phyloP scores from a whole-genome alignment of 805 yeast species.

The Jamesozyma hellenica region DNA sequence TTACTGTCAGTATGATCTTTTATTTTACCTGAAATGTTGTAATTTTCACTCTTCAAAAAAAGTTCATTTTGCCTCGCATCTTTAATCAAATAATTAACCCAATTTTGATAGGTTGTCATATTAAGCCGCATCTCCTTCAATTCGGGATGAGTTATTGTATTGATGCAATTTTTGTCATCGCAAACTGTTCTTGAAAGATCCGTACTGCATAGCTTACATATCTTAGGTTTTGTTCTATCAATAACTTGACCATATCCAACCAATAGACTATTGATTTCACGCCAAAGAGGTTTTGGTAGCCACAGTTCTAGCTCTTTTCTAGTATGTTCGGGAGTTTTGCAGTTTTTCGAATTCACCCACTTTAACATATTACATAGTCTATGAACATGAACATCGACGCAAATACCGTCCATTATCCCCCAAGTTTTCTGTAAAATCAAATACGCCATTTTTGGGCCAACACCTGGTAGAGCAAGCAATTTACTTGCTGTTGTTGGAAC shows the following conservation, averaged over 20 bases:
- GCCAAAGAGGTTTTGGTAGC: conserved; percentile 70
- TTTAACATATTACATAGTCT: conserved; percentile 70
- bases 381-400: conserved; percentile 88
- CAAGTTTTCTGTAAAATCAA: conserved; percentile 74
- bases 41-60: too few relatives aligned
- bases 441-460: conserved; percentile 93
- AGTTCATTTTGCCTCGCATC: background rate
- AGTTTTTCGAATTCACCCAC: conserved; percentile 47
- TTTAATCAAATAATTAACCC: conserved; percentile 8
- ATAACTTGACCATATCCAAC: conserved; percentile 93
- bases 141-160: conserved; percentile 1
- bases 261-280: conserved; percentile 70
- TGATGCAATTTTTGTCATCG: conserved; percentile 1
- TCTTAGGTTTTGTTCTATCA: conserved; percentile 57
- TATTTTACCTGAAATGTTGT: too few relatives aligned
- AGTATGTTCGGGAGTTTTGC: conserved; percentile 66
- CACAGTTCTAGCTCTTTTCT: conserved; percentile 58
- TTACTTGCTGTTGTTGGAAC: conserved; percentile 64
- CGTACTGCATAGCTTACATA: conserved; percentile 2
- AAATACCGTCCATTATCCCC: conserved; percentile 71
- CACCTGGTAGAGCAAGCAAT: conserved; percentile 69
- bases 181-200: background rate
- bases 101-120: conserved; percentile 8
- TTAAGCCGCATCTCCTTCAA: conserved; percentile 4
- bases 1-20: too few relatives aligned